Evolutionary conservation across 192 early-diverging fungal genomes (phyloP).

Genomic region (Entophlyctis helioformis): DNA sequence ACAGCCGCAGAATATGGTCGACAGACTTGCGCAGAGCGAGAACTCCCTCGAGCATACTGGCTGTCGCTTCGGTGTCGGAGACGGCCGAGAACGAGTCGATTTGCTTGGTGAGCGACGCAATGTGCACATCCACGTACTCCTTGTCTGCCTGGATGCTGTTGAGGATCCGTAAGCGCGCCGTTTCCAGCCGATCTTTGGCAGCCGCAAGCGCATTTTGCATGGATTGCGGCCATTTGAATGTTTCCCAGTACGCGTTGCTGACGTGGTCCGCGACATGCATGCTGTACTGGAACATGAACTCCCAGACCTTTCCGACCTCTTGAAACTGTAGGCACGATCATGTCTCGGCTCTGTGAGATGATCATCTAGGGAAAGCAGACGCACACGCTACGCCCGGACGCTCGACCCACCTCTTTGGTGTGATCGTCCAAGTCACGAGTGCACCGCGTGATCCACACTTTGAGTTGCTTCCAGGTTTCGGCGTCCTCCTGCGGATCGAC

Average conservation of each 20-base stretch:
- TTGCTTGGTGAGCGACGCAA: conserved; percentile 12
- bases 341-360: too few species aligned
- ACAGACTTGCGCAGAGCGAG: conserved; percentile 7
- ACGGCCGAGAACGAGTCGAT: conserved; percentile 9
- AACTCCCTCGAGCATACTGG: conserved; percentile 6
- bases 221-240: conserved; percentile 20
- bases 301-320: conserved; percentile 18
- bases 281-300: conserved; percentile 19
- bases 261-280: conserved; percentile 14
- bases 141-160: conserved; percentile 10
- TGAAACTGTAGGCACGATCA: conserved; percentile 21
- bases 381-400: too few species aligned
- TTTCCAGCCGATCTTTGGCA: conserved; percentile 8
- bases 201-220: conserved; percentile 10
- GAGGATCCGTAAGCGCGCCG: conserved; percentile 7
- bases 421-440: too few species aligned
- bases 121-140: conserved; percentile 5
- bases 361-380: too few species aligned
- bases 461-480: conserved; percentile 12
- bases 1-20: conserved; percentile 6
- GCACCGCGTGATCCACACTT: too few species aligned
- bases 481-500: conserved; percentile 23
- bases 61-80: not conserved
- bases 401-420: too few species aligned
- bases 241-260: conserved; percentile 21